Conservation (phyloP, 495 filamentous ascomycete genomes). For the Rusavskia elegans region DNA sequence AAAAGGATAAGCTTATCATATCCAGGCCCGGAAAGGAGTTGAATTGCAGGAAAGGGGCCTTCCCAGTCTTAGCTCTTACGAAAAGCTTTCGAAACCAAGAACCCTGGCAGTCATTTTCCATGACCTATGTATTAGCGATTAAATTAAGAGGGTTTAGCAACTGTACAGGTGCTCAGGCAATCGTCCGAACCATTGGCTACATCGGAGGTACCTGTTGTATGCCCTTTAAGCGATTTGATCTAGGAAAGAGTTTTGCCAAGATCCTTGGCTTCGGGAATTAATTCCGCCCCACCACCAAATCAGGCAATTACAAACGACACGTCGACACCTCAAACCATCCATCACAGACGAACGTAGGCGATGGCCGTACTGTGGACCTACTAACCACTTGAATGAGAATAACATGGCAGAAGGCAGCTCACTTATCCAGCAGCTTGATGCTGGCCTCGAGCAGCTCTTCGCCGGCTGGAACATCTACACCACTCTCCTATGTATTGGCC, state of each 20-base stretch:
- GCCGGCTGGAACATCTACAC: slow-evolving; percentile 68
- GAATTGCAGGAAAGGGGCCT: too few species aligned
- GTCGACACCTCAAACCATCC: not conserved
- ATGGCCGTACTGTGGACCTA: not conserved
- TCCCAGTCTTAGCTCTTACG: too few species aligned
- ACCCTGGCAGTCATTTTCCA: too few species aligned
- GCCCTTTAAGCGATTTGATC: not conserved
- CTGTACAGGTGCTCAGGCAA: too few species aligned
- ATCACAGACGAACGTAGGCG: too few species aligned
- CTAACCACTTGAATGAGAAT: not conserved
- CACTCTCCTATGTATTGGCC: slow-evolving; percentile 40
- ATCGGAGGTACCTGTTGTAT: too few species aligned
- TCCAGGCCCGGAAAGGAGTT: too few species aligned
- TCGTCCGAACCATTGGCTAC: too few species aligned
- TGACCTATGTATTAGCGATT: too few species aligned
- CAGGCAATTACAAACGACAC: not conserved
- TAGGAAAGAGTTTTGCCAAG: not conserved
- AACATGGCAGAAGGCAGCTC: not conserved
- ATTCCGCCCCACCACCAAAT: not conserved
- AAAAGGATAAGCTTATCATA: too few species aligned
- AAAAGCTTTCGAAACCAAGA: too few species aligned
- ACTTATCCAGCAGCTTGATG: slow-evolving; percentile 39
- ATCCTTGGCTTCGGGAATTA: not conserved
- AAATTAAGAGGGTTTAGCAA: too few species aligned
- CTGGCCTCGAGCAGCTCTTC: slow-evolving; percentile 47